These are phyloP conservation scores for Obba rivulosa DNA, from an alignment of 768 basidiomycete genomes.

Conservation along the genomic window DNA sequence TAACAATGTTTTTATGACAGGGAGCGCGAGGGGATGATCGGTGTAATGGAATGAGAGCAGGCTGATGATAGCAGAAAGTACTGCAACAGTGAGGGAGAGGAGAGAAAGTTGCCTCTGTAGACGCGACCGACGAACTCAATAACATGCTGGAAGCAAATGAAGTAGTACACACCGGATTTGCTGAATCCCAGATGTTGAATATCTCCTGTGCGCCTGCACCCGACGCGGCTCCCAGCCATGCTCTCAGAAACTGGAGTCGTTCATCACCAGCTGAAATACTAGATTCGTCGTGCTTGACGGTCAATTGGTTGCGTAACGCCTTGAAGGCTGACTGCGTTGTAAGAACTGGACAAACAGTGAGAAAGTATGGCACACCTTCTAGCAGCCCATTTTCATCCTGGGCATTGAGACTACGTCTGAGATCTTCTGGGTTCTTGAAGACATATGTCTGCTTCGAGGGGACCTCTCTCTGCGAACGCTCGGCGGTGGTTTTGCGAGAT, in stretches of 20 bases:
- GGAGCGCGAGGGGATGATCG: constrained; percentile 55
- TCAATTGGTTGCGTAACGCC: constrained; percentile 59
- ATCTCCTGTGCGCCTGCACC: constrained; percentile 46
- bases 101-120: constrained; percentile 40
- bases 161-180: constrained; percentile 39
- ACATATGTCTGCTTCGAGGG: constrained; percentile 4
- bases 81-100: constrained; percentile 40
- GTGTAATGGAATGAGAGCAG: constrained; percentile 66
- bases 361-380: constrained; percentile 5
- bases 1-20: constrained; percentile 58
- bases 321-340: constrained; percentile 33
- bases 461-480: constrained; percentile 9
- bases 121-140: neutral
- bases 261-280: constrained; percentile 50
- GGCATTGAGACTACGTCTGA: constrained; percentile 7
- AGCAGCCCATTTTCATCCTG: constrained; percentile 13
- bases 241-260: constrained; percentile 51
- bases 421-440: constrained; percentile 9
- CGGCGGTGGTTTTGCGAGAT: neutral
- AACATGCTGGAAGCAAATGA: neutral
- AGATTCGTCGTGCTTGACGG: constrained; percentile 43
- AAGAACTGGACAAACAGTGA: neutral
- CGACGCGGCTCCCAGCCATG: constrained; percentile 56
- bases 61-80: constrained; percentile 54
- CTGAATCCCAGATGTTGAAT: constrained; percentile 56